Percentiles rank a stretch among this genome's conserved stretches.
phyloP scores from a whole-genome alignment of 768 basidiomycete genomes.

The Basidioascus undulatus region DNA sequence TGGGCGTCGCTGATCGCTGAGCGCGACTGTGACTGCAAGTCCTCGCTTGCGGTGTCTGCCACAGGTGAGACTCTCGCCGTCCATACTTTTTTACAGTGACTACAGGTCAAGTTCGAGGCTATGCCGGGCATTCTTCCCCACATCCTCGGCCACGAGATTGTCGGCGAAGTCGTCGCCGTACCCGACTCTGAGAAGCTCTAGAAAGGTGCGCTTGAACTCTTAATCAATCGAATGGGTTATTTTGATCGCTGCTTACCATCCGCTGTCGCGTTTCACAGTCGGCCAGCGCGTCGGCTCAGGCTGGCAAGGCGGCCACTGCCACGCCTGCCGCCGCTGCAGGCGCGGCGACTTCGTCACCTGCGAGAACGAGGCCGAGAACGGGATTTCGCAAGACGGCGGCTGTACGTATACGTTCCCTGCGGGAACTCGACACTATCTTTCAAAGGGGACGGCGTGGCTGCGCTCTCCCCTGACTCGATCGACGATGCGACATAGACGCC shows the following conservation, averaged over 20 bases:
- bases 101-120: background rate
- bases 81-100: conserved; percentile 1
- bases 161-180: conserved; percentile 10
- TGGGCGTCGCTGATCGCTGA: background rate
- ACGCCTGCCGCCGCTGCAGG: conserved; percentile 4
- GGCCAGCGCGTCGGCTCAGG: conserved; percentile 4
- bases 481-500: conserved; percentile 10
- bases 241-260: too few species aligned
- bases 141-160: conserved; percentile 9
- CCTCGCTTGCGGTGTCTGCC: background rate
- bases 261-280: conserved; percentile 1
- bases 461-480: background rate
- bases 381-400: conserved; percentile 2
- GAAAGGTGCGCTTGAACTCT: too few species aligned
- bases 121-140: conserved; percentile 4
- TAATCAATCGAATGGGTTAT: too few species aligned
- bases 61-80: too few species aligned
- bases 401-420: background rate
- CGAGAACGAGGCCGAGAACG: conserved; percentile 12
- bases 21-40: background rate
- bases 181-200: background rate
- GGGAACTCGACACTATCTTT: background rate
- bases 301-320: conserved; percentile 5
- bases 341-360: conserved; percentile 7
- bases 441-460: too few species aligned